Evolutionary conservation across 805 yeast genomes (phyloP).

Genomic region (Schwanniomyces yamadae): DNA sequence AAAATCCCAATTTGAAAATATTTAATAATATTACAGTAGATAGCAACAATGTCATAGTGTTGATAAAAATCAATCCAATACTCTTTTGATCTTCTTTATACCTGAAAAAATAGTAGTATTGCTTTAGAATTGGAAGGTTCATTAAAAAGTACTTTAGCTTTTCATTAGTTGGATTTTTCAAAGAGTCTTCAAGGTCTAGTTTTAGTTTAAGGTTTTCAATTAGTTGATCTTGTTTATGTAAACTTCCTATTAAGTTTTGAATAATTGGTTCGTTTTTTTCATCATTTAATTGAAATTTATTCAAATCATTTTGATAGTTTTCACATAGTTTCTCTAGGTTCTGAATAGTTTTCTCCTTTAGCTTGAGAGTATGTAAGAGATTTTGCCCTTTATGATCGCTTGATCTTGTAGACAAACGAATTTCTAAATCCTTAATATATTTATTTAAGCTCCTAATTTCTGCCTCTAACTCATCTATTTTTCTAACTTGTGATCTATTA

Average conservation of each 20-base stretch:
- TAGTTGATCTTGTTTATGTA: slow-evolving; percentile 22
- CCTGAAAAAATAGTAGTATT: slow-evolving; percentile 23
- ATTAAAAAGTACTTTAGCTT: slow-evolving; percentile 15
- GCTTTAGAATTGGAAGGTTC: slow-evolving; percentile 31
- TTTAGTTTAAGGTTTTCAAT: slow-evolving; percentile 16
- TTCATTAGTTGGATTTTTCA: not conserved
- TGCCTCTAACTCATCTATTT: slow-evolving; percentile 17
- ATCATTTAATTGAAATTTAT: slow-evolving; percentile 9
- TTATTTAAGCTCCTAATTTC: slow-evolving; percentile 15
- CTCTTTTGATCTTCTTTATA: slow-evolving; percentile 23
- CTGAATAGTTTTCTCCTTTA: slow-evolving; percentile 17
- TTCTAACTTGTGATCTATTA: slow-evolving; percentile 6
- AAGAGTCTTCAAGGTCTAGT: slow-evolving; percentile 9
- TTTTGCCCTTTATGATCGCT: slow-evolving; percentile 9
- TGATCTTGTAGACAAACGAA: slow-evolving; percentile 6
- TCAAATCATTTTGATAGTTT: slow-evolving; percentile 15
- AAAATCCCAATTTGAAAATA: slow-evolving; percentile 15
- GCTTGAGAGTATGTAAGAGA: slow-evolving; percentile 13
- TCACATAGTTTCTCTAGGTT: slow-evolving; percentile 18
- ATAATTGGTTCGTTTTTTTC: slow-evolving; percentile 10
- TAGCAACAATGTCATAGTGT: slow-evolving; percentile 20
- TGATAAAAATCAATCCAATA: slow-evolving; percentile 18
- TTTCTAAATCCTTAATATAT: slow-evolving; percentile 17
- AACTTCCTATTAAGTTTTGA: slow-evolving; percentile 12
- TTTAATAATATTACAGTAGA: slow-evolving; percentile 20